Conservation (phyloP, 73 alveolate species). For the Stentor roeselii region DNA sequence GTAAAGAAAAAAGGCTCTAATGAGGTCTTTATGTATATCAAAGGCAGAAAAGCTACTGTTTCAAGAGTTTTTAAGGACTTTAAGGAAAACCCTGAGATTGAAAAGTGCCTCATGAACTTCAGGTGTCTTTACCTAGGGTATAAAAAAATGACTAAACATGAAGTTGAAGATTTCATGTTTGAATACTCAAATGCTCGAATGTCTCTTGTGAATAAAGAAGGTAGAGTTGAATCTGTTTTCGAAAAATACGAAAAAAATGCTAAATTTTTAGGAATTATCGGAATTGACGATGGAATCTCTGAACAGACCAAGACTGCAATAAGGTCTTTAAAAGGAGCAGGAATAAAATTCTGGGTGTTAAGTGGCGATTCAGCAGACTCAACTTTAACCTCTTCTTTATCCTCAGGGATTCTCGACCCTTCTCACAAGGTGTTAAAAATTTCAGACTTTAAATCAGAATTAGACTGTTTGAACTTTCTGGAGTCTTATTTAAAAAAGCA, state of each 20-base stretch:
- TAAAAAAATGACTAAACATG: background rate
- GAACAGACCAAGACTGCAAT: background rate
- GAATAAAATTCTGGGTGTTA: slow-evolving; percentile 3
- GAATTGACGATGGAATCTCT: background rate
- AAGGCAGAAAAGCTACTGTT: background rate
- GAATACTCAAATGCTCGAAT: background rate
- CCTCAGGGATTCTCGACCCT: background rate
- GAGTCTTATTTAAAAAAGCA: background rate
- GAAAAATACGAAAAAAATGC: background rate
- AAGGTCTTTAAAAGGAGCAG: background rate
- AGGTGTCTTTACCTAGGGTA: background rate
- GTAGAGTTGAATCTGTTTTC: slow-evolving; percentile 6
- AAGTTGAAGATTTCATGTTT: background rate
- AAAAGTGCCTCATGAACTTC: no score
- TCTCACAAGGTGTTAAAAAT: background rate
- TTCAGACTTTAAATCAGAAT: background rate
- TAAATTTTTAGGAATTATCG: slow-evolving; percentile 5
- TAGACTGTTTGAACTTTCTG: background rate
- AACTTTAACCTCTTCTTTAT: background rate
- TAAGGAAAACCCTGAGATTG: background rate
- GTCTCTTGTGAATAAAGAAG: slow-evolving; percentile 18
- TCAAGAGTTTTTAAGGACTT: background rate
- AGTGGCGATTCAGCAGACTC: slow-evolving; percentile 13
- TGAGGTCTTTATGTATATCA: background rate
- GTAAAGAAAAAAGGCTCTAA: background rate